phyloP scores from a whole-genome alignment of 768 basidiomycete genomes.

The Thelephora ganbajun region DNA sequence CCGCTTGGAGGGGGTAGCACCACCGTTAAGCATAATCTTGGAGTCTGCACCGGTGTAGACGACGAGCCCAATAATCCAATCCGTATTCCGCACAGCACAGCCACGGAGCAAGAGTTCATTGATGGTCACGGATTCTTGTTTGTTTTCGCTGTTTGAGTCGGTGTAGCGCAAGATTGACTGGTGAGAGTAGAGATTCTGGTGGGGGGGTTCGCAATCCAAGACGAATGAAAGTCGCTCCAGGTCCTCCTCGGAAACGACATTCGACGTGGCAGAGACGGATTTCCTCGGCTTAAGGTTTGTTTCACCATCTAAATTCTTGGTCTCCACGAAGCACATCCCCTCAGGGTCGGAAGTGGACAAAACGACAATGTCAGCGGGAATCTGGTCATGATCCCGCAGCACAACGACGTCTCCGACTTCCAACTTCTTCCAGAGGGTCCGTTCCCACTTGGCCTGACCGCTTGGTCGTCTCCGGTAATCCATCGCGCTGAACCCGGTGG shows the following conservation, averaged over 20 bases:
- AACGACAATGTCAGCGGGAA: slow-evolving; percentile 91
- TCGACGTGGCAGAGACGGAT: slow-evolving; percentile 60
- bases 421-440: slow-evolving; percentile 97
- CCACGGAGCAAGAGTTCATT: slow-evolving; percentile 90
- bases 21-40: slow-evolving; percentile 86
- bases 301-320: slow-evolving; percentile 96
- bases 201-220: slow-evolving; percentile 87
- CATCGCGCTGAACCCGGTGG: slow-evolving; percentile 33
- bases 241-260: slow-evolving; percentile 77
- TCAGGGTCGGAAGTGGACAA: slow-evolving; percentile 86
- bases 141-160: slow-evolving; percentile 36
- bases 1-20: slow-evolving; percentile 89
- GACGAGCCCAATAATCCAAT: slow-evolving; percentile 90
- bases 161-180: slow-evolving; percentile 74
- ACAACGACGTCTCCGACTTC: slow-evolving; percentile 95
- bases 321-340: slow-evolving; percentile 89
- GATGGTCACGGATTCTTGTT: slow-evolving; percentile 66
- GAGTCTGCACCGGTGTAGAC: slow-evolving; percentile 88
- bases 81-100: slow-evolving; percentile 77
- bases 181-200: slow-evolving; percentile 86
- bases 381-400: slow-evolving; percentile 86
- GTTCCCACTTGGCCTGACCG: slow-evolving; percentile 79
- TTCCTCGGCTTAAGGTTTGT: slow-evolving; percentile 88
- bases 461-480: slow-evolving; percentile 57
- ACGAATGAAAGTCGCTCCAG: slow-evolving; percentile 76